A percentile compares a stretch with the other conserved stretches of the same genome.
These are phyloP conservation scores for Macadamia tetraphylla DNA, from an alignment of 164 flowering plant genomes.

Conservation along the genomic window DNA sequence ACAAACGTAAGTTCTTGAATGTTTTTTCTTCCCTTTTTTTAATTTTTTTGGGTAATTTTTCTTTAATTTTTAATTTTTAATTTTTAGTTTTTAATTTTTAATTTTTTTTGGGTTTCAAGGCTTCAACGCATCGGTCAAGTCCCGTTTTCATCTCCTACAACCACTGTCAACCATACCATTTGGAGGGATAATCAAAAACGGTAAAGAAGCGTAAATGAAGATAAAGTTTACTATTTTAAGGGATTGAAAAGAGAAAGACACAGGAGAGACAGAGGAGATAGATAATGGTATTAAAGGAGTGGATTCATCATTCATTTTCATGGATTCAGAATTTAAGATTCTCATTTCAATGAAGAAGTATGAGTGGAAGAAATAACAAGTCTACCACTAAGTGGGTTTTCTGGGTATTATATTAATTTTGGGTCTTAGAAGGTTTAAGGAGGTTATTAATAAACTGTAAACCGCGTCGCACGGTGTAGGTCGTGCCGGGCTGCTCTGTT, in stretches of 20 bases:
- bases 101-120: not conserved
- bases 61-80: not conserved
- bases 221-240: slow-evolving; percentile 5
- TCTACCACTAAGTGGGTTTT: not conserved
- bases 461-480: not conserved
- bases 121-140: not conserved
- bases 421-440: too few species aligned
- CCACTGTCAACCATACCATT: slow-evolving; percentile 10
- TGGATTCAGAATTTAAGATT: too few species aligned
- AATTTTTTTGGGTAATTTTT: not conserved
- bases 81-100: not conserved
- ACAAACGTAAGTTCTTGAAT: not conserved
- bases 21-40: not conserved
- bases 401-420: not conserved
- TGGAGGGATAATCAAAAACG: slow-evolving; percentile 11
- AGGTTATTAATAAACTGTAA: not conserved
- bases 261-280: too few species aligned
- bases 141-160: slow-evolving; percentile 15
- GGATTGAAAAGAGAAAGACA: not conserved
- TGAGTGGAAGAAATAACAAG: not conserved
- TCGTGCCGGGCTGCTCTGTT: not conserved
- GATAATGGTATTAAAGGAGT: too few species aligned
- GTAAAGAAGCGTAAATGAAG: not conserved
- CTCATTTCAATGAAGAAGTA: too few species aligned
- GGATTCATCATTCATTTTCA: too few species aligned